These are phyloP conservation scores for Myrica gale DNA, from an alignment of 306 rosid species.

Conservation along the genomic window DNA sequence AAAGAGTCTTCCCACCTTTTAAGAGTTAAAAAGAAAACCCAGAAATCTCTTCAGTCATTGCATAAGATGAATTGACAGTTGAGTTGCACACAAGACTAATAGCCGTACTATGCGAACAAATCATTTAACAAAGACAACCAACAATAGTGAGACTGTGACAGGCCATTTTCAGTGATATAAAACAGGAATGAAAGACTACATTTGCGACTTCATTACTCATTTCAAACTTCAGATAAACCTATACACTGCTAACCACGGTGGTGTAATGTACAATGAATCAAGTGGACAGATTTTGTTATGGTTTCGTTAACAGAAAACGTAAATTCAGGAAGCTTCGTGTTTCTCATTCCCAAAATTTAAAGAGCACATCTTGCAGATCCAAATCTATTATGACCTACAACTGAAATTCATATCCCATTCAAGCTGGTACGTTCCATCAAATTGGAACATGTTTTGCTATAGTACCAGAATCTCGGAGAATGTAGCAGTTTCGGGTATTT, in stretches of 20 bases:
- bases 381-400: conserved; percentile 5
- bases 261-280: background rate
- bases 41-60: background rate
- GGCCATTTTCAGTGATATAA: background rate
- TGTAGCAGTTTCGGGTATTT: background rate
- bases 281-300: background rate
- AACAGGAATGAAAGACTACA: background rate
- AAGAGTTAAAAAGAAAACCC: background rate
- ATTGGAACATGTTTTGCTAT: background rate
- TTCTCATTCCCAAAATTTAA: background rate
- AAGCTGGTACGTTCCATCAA: background rate
- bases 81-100: background rate
- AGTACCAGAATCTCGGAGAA: background rate
- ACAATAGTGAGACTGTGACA: background rate
- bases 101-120: background rate
- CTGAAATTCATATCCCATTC: conserved; percentile 17
- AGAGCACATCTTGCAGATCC: conserved; percentile 13
- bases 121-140: background rate
- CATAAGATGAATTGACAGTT: background rate
- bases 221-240: conserved; percentile 3
- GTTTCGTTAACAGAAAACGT: background rate
- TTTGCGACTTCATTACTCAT: background rate
- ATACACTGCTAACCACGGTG: background rate
- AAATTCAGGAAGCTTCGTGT: background rate
- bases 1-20: background rate